Evolutionary conservation across 2,329 filamentous ascomycete species (phyloP), one percentile per base, ranked within the genome.

Genomic region (Cadophora sp.): DNA sequence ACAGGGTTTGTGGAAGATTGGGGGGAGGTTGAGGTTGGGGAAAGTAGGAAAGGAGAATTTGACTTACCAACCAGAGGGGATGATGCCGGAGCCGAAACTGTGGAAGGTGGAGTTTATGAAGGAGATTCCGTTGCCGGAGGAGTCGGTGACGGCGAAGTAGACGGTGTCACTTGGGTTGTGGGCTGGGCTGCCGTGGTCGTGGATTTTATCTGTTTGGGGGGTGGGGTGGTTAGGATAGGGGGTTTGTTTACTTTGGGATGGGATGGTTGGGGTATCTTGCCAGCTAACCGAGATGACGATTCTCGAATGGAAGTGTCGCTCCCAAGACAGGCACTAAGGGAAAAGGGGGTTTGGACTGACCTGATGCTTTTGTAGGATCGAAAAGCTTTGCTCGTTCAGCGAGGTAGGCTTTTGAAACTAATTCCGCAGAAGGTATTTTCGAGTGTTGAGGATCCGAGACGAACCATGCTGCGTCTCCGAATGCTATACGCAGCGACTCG

Each of bases 81-180:
- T 88, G 76, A 98, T 97, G 72, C 83, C 85, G 0, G 93, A 96
- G 62, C 96, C 96, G 78, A 98, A 95, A 0, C 93, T 93, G 64
- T 86, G 89, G 80, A 94, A 98, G 83, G 95, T 96, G 80, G 91
- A 94, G 84, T 97, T 98, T 82, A 98, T 98, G 81, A 98, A 97
- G 24, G 91, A 96, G 62, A 96, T 94, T 41, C 91, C 95, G 79
- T 98, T 98, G 63, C 96, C 96, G 39, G 88, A 82, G 1, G 83
- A 80, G 80, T 98, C 96, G 0, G 94, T 91, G 13, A 91, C 91
- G 65, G 91, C 89, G 76, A 98, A 97, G 82, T 98, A 98, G 33
- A 98, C 96, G 0, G 96, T 98, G 78, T 99, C 96, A 78, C 91
- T 92, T 79, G 91, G 91, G 70, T 89, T 90, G 68, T 96, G 88